phyloP scores from a whole-genome alignment of 176 grass and related monocot species.

The Cenchrus americanus region DNA sequence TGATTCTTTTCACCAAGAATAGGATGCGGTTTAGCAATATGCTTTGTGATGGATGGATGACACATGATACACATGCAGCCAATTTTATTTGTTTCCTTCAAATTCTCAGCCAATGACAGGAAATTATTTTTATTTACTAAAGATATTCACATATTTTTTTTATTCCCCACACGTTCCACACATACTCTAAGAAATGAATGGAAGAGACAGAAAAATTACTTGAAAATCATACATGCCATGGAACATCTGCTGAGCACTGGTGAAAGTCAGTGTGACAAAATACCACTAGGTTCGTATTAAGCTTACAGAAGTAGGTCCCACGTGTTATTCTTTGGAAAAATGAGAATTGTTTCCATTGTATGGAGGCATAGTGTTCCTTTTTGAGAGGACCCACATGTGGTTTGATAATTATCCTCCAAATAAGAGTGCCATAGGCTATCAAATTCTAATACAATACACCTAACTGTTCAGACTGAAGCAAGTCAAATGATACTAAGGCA shows the following conservation, averaged over 20 bases:
- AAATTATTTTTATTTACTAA: neutral
- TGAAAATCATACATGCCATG: neutral
- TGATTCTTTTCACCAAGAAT: constrained; percentile 7
- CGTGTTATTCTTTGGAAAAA: constrained; percentile 16
- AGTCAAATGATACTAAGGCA: constrained; percentile 22
- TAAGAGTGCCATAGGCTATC: constrained; percentile 16
- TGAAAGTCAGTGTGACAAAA: neutral
- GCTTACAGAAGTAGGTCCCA: constrained; percentile 3
- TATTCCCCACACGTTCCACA: neutral
- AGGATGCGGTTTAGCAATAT: neutral
- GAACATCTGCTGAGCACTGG: neutral
- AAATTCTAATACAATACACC: constrained; percentile 21
- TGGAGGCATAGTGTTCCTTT: neutral
- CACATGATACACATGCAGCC: neutral
- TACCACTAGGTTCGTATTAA: constrained; percentile 12
- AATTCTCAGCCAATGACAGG: constrained; percentile 5
- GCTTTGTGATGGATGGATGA: neutral
- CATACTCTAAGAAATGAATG: neutral
- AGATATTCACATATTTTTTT: neutral
- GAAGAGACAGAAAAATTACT: constrained; percentile 2
- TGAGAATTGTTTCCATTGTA: constrained; percentile 8
- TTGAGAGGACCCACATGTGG: constrained; percentile 4
- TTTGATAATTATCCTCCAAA: constrained; percentile 9
- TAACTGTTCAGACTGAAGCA: constrained; percentile 14
- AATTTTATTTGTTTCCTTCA: neutral